phyloP scores from a whole-genome alignment of 306 rosid genomes.

The Comarum palustre region DNA sequence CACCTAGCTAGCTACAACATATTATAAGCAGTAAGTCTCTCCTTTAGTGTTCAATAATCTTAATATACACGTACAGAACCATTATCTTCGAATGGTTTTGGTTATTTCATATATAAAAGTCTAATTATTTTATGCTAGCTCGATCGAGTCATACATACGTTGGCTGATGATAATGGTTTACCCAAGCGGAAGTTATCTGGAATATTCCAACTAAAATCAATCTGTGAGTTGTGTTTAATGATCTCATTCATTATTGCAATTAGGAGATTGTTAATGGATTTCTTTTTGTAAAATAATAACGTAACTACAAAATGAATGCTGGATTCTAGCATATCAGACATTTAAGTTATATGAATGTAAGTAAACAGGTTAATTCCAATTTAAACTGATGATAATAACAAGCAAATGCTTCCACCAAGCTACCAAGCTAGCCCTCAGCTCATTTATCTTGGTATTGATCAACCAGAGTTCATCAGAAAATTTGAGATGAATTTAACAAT shows the following conservation, averaged over 20 bases:
- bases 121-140: neutral
- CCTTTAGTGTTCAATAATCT: constrained; percentile 11
- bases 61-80: neutral
- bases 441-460: too few species aligned
- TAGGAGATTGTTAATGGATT: constrained; percentile 14
- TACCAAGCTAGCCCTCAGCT: neutral
- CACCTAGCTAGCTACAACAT: constrained; percentile 4
- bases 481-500: too few species aligned
- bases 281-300: neutral
- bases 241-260: constrained; percentile 25
- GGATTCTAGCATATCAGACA: neutral
- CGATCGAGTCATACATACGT: constrained; percentile 31
- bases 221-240: constrained; percentile 8
- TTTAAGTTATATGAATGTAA: neutral
- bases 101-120: neutral
- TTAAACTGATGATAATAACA: too few species aligned
- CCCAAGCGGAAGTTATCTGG: constrained; percentile 68
- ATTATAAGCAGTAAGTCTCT: constrained; percentile 3
- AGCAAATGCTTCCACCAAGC: neutral
- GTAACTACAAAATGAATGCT: neutral
- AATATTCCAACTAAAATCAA: constrained; percentile 27
- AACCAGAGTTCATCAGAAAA: too few species aligned
- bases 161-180: constrained; percentile 45
- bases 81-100: neutral
- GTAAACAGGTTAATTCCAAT: neutral